Percentiles rank a stretch among this genome's conserved stretches.
Evolutionary conservation across 306 rosid species (phyloP).

Genomic region (Lathyrus tuberosus): DNA sequence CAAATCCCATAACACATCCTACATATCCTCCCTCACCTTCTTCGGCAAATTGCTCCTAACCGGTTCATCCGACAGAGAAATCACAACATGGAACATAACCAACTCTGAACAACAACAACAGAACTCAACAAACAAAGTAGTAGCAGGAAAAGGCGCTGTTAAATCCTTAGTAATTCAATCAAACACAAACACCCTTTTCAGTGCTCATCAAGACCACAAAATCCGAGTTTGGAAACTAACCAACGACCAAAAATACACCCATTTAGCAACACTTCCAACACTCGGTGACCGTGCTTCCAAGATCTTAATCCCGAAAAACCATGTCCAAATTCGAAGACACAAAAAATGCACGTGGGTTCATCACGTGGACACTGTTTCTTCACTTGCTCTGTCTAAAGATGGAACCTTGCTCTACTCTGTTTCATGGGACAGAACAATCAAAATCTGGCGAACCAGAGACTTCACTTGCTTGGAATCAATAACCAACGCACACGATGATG

Average conservation of each 20-base stretch:
- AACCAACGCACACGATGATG: constrained; percentile 76
- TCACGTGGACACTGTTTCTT: constrained; percentile 85
- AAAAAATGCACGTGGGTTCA: constrained; percentile 89
- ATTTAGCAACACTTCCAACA: constrained; percentile 78
- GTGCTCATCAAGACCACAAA: constrained; percentile 93
- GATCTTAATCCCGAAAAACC: constrained; percentile 64
- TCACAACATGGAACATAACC: constrained; percentile 58
- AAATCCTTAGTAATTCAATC: constrained; percentile 66
- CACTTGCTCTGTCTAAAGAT: constrained; percentile 70
- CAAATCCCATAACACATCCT: constrained; percentile 59
- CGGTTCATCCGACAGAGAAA: constrained; percentile 82
- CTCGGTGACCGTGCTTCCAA: constrained; percentile 74
- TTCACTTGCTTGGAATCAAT: constrained; percentile 83
- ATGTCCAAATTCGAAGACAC: constrained; percentile 78
- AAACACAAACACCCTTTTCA: constrained; percentile 66
- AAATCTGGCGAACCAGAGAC: constrained; percentile 75
- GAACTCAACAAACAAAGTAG: constrained; percentile 27
- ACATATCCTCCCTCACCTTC: constrained; percentile 66
- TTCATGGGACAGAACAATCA: constrained; percentile 90
- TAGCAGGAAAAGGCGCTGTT: constrained; percentile 84
- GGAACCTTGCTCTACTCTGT: constrained; percentile 72
- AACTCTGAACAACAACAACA: constrained; percentile 25
- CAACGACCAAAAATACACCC: constrained; percentile 50
- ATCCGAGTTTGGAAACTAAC: constrained; percentile 80
- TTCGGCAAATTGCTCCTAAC: constrained; percentile 69